A percentile compares a stretch with the other conserved stretches of the same genome.
Evolutionary conservation across 2,329 filamentous ascomycete genomes (phyloP).

Genomic region (Chalara sp.): DNA sequence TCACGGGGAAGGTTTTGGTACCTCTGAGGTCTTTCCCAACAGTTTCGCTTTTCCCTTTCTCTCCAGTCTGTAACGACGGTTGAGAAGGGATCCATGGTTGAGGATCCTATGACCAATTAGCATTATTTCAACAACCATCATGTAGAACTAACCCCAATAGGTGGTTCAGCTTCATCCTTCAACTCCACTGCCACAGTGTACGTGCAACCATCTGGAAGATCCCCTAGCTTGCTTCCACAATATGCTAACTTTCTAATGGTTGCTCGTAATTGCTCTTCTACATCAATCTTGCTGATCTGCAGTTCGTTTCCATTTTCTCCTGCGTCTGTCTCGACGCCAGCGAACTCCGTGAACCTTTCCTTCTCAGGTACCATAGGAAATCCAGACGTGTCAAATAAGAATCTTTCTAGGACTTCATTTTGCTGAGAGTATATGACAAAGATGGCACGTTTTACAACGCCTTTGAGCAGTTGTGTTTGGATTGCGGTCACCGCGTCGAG

Average conservation of each 20-base stretch:
- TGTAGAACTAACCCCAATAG: slow-evolving; percentile 45
- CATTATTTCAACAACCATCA: slow-evolving; percentile 5
- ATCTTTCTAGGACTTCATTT: slow-evolving; percentile 33
- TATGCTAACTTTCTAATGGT: slow-evolving; percentile 57
- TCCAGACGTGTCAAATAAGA: slow-evolving; percentile 33
- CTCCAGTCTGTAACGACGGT: slow-evolving; percentile 29
- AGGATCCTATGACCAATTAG: slow-evolving; percentile 39
- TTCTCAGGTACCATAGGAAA: slow-evolving; percentile 30
- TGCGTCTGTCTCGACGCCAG: slow-evolving; percentile 11
- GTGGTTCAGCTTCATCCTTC: slow-evolving; percentile 49
- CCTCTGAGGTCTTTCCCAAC: slow-evolving; percentile 37
- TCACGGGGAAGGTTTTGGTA: slow-evolving; percentile 51
- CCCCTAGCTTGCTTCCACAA: slow-evolving; percentile 47
- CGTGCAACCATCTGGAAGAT: slow-evolving; percentile 58
- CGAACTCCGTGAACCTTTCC: slow-evolving; percentile 30
- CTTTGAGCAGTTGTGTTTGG: slow-evolving; percentile 51
- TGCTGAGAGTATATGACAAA: slow-evolving; percentile 29
- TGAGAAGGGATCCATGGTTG: slow-evolving; percentile 55
- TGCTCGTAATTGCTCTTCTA: slow-evolving; percentile 67
- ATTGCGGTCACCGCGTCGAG: slow-evolving; percentile 57
- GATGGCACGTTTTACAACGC: slow-evolving; percentile 28
- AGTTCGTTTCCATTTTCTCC: slow-evolving; percentile 6
- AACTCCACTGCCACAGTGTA: slow-evolving; percentile 74
- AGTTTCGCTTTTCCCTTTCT: slow-evolving; percentile 20
- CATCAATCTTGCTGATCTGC: slow-evolving; percentile 47